Conservation (phyloP, 257 asterid species). For the Solanum virginianum region DNA sequence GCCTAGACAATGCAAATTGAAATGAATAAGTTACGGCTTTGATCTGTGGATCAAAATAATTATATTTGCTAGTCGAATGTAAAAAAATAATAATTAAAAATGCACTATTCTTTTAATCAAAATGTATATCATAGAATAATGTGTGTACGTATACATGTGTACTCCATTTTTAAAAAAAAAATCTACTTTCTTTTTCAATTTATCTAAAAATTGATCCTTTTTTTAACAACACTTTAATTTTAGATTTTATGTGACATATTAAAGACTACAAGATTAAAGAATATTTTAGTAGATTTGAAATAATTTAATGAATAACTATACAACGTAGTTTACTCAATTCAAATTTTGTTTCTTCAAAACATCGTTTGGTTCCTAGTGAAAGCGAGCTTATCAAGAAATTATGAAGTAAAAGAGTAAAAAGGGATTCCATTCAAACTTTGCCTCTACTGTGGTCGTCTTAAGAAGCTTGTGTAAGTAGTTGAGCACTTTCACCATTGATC, state of each 20-base stretch:
- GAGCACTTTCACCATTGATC: background rate
- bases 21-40: background rate
- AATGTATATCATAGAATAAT: too few relatives aligned
- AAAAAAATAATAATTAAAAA: too few relatives aligned
- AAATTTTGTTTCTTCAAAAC: background rate
- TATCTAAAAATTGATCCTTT: too few relatives aligned
- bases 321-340: background rate
- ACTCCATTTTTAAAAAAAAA: too few relatives aligned
- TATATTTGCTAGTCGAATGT: too few relatives aligned
- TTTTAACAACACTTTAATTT: too few relatives aligned
- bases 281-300: too few relatives aligned
- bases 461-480: background rate
- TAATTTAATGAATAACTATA: background rate
- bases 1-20: background rate
- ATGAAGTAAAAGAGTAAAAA: background rate
- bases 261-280: too few relatives aligned
- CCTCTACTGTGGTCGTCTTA: background rate
- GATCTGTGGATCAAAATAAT: background rate
- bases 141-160: too few relatives aligned
- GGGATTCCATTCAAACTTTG: background rate
- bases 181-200: too few relatives aligned
- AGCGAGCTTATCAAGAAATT: too few relatives aligned
- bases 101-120: background rate
- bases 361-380: background rate
- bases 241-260: too few relatives aligned